Percentiles rank a stretch among this genome's conserved stretches.
phyloP scores from a whole-genome alignment of 352 stramenopile genomes.

The Globisporangium sylvaticum region DNA sequence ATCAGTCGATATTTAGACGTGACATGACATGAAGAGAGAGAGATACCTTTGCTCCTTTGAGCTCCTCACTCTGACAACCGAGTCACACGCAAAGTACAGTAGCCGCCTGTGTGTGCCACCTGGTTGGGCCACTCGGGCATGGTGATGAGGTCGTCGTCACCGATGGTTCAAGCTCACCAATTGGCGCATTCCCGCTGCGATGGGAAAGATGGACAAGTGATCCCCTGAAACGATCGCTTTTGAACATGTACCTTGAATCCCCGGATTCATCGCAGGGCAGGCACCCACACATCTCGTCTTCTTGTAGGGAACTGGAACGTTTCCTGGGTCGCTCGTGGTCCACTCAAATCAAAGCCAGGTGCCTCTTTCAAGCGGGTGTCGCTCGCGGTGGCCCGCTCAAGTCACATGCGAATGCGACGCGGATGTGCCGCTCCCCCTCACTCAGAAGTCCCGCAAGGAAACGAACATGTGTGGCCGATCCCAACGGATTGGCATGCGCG shows the following conservation, averaged over 20 bases:
- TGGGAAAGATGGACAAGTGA: not conserved
- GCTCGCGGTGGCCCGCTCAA: not conserved
- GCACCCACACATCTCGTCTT: too few species aligned
- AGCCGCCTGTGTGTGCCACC: too few species aligned
- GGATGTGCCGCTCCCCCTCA: too few species aligned
- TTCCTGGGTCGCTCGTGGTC: too few species aligned
- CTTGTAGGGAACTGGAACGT: not conserved
- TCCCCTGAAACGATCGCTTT: too few species aligned
- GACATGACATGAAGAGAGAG: not conserved
- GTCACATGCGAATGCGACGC: not conserved
- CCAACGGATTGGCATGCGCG: not conserved
- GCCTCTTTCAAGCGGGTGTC: not conserved
- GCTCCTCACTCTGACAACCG: not conserved
- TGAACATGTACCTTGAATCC: too few species aligned
- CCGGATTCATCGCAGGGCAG: too few species aligned
- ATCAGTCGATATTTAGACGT: not conserved
- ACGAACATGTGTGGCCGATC: not conserved
- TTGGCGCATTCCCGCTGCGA: not conserved
- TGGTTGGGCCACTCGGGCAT: not conserved
- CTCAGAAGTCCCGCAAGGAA: not conserved
- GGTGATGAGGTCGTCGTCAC: not conserved
- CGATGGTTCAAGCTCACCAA: not conserved
- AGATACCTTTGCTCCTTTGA: not conserved
- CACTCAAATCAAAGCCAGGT: too few species aligned
- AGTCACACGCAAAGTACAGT: not conserved